These are phyloP conservation scores for Leccinellum luteum DNA, from an alignment of 768 basidiomycete genomes.

Conservation along the genomic window DNA sequence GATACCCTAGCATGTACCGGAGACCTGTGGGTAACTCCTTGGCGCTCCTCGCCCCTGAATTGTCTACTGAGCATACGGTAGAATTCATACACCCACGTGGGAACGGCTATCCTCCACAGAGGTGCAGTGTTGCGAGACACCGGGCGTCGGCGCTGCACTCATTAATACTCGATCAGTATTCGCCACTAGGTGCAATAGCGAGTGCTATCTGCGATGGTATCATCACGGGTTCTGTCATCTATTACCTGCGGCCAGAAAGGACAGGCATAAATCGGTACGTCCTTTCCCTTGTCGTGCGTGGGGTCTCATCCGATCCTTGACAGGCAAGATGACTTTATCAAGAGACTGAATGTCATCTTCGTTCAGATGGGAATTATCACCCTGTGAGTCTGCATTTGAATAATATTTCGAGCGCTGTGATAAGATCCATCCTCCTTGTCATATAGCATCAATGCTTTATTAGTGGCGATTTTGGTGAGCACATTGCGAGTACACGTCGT, in stretches of 20 bases:
- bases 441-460: slow-evolving; percentile 8
- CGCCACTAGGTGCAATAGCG: slow-evolving; percentile 6
- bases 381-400: slow-evolving; percentile 8
- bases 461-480: slow-evolving; percentile 13
- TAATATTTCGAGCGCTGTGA: neutral
- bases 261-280: slow-evolving; percentile 12
- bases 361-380: slow-evolving; percentile 21
- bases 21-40: slow-evolving; percentile 4
- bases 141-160: neutral
- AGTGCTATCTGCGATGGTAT: slow-evolving; percentile 20
- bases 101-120: neutral
- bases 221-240: slow-evolving; percentile 18
- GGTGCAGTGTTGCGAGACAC: neutral
- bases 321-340: slow-evolving; percentile 11
- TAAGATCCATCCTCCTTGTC: neutral
- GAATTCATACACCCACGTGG: slow-evolving; percentile 10
- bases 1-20: neutral
- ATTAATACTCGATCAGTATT: slow-evolving; percentile 1
- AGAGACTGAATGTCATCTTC: slow-evolving; percentile 11
- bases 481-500: neutral
- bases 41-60: neutral
- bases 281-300: no score
- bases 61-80: neutral
- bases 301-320: neutral
- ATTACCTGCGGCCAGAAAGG: slow-evolving; percentile 14